Percentiles rank a stretch among this genome's conserved stretches.
These are phyloP conservation scores for Blastomyces emzantsi DNA, from an alignment of 2,329 filamentous ascomycete genomes.

Conservation along the genomic window DNA sequence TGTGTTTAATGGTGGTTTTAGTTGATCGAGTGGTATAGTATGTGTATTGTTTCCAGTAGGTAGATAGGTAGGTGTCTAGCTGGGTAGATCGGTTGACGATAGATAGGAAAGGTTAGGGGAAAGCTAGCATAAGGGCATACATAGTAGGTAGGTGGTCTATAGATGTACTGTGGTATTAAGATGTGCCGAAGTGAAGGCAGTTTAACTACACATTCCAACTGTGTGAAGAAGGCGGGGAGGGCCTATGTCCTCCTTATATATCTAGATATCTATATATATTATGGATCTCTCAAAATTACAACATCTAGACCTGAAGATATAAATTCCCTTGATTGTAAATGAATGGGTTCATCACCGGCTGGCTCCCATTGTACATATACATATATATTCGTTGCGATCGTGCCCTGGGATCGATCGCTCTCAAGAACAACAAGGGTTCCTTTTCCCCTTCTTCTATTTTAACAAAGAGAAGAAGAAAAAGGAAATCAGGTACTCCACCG, in stretches of 20 bases:
- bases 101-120: not conserved
- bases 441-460: no score
- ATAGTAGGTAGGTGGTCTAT: no score
- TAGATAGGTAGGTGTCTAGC: not conserved
- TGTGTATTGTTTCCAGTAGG: not conserved
- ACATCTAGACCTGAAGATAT: not conserved
- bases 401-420: no score
- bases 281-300: not conserved
- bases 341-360: not conserved
- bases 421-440: no score
- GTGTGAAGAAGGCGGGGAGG: not conserved
- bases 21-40: not conserved
- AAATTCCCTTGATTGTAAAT: not conserved
- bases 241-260: not conserved
- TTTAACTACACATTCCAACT: not conserved
- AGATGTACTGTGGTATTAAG: no score
- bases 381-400: not conserved
- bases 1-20: no score
- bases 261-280: not conserved
- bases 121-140: not conserved
- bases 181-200: not conserved
- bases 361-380: no score
- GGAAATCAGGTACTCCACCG: not conserved
- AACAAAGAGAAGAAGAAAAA: not conserved
- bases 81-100: not conserved